phyloP scores from a whole-genome alignment of 2,329 filamentous ascomycete species.

The Sporothrix sp. region DNA sequence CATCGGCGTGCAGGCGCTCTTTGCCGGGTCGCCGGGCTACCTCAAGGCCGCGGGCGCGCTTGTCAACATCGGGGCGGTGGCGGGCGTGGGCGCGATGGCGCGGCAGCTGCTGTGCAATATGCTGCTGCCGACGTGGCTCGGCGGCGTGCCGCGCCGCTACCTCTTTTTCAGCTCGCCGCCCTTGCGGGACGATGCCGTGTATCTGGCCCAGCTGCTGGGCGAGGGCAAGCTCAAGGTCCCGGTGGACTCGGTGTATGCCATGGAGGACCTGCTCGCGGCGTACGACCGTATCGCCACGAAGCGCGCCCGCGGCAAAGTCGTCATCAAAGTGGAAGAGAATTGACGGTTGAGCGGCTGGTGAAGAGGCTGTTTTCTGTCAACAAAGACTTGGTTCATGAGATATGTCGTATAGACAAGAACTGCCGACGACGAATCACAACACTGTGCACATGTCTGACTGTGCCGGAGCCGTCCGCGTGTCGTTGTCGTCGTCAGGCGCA shows the following conservation, averaged over 20 bases:
- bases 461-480: neutral
- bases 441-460: neutral
- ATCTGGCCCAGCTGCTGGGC: constrained; percentile 21
- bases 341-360: neutral
- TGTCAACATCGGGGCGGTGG: constrained; percentile 22
- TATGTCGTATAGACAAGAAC: neutral
- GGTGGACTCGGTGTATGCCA: constrained; percentile 10
- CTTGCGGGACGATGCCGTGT: constrained; percentile 17
- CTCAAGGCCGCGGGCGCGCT: constrained; percentile 29
- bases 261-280: neutral
- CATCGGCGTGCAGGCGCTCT: constrained; percentile 37
- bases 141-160: constrained; percentile 24
- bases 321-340: constrained; percentile 9
- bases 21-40: constrained; percentile 29
- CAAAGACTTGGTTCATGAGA: neutral
- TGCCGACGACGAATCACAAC: neutral
- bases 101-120: neutral
- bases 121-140: constrained; percentile 21
- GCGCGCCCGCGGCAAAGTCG: constrained; percentile 10
- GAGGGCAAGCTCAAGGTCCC: constrained; percentile 18
- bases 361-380: no score
- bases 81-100: constrained; percentile 17
- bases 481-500: neutral
- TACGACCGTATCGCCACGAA: constrained; percentile 13
- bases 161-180: constrained; percentile 22